A percentile compares a stretch with the other conserved stretches of the same genome.
Evolutionary conservation across 108 stramenopile species (phyloP).

Genomic region (Fragilaria radians): DNA sequence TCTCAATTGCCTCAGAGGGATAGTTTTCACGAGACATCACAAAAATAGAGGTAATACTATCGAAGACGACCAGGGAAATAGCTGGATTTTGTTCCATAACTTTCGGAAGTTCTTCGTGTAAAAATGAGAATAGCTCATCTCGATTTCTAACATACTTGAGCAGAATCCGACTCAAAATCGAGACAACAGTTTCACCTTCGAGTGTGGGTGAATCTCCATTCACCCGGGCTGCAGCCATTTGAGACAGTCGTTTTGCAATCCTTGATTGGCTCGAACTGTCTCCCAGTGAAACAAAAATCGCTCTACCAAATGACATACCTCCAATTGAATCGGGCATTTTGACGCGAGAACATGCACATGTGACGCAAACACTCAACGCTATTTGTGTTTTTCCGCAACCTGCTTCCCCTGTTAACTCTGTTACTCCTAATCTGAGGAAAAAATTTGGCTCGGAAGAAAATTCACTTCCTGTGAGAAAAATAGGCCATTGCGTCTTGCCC

Average conservation of each 20-base stretch:
- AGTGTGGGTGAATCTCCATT: not conserved
- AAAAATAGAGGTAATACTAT: constrained; percentile 63
- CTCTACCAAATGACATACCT: constrained; percentile 15
- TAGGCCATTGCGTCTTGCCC: too few relatives aligned
- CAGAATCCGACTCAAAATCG: constrained; percentile 2
- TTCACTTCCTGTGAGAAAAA: too few relatives aligned
- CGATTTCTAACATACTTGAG: constrained; percentile 5
- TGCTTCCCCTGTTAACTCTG: constrained; percentile 56
- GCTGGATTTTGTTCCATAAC: constrained; percentile 2
- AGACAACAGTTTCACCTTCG: not conserved
- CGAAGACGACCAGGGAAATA: constrained; percentile 38
- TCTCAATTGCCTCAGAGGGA: constrained; percentile 1
- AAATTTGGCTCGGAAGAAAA: not conserved
- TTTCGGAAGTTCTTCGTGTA: not conserved
- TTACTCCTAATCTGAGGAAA: constrained; percentile 32
- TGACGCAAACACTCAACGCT: constrained; percentile 41
- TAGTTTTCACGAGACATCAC: constrained; percentile 12
- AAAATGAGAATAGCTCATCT: constrained; percentile 3
- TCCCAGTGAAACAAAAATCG: constrained; percentile 52
- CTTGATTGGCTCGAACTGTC: constrained; percentile 16
- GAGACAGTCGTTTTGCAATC: constrained; percentile 33
- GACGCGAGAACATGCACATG: constrained; percentile 19
- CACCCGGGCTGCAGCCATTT: constrained; percentile 31
- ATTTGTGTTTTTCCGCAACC: constrained; percentile 74
- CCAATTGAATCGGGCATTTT: not conserved